Base-by-base conservation (phyloP, 2,329 filamentous ascomycete genomes). In the Xenosphaeropsis pyriputrescens region DNA sequence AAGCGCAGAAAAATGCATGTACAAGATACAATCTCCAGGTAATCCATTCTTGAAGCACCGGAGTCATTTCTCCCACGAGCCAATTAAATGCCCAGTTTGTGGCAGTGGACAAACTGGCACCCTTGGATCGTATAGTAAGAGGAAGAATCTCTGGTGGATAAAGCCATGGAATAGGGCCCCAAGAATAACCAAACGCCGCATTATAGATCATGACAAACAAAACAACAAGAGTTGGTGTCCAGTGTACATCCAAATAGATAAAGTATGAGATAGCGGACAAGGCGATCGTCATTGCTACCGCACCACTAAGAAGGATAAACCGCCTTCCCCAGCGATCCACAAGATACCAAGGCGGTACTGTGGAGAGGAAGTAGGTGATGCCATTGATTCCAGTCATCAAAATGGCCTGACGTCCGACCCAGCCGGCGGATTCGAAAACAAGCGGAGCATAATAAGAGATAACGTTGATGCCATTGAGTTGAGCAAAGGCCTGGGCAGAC, bases 61-160 rank as follows among this genome's bases (percentile, higher is more conserved):
- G 91, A 0, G 91, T 98, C 68, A 96, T 74, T 59, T 93, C 85
- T 47, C 91, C 91, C 3, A 96, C 91, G 18, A 96, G 67, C 83
- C 86, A 98, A 61, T 98, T 98, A 61, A 91, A 94, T 1, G 89
- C 86, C 91, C 91, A 98, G 56, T 98, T 98, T 22, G 88, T 79
- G 14, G 91, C 91, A 2, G 91, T 96, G 43, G 89, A 95, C 56
- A 98, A 62, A 70, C 86, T 94, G 38, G 91, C 89, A 43, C 91
- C 91, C 67, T 96, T 96, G 42, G 89, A 93, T 51, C 91, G 79
- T 55, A 96, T 95, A 65, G 86, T 95, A 43, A 98, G 68, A 4
- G 91, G 91, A 32, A 98, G 68, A 62, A 98, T 98, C 68, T 98
- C 91, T n/a, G 91, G 91, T 12, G 91, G 91, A 57, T 96, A 96